Conservation (phyloP, 768 basidiomycete species). For the Tulasnella calospora region DNA sequence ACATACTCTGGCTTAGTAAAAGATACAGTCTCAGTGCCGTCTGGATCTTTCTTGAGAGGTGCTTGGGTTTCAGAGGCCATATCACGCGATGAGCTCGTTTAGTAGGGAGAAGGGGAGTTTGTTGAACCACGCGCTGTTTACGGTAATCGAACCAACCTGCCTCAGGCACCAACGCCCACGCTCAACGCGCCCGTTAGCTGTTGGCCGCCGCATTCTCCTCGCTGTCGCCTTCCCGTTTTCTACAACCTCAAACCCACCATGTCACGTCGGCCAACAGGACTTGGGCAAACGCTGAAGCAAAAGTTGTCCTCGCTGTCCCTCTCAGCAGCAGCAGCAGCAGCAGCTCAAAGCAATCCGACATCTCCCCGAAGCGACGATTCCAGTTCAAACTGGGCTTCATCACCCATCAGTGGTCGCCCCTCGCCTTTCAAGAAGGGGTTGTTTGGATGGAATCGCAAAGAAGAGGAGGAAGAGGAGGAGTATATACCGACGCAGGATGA, state of each 20-base stretch:
- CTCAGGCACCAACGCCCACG: constrained; percentile 4
- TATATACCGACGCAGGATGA: constrained; percentile 29
- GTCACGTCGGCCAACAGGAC: constrained; percentile 3
- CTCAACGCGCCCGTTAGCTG: neutral
- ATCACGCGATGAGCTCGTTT: neutral
- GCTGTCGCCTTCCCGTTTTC: neutral
- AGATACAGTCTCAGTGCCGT: neutral
- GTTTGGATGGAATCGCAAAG: constrained; percentile 11
- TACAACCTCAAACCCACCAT: neutral
- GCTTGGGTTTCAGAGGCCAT: neutral
- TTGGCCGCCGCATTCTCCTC: neutral
- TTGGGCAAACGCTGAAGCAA: constrained; percentile 29
- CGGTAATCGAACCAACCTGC: neutral
- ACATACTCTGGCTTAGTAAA: neutral
- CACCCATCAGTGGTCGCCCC: neutral
- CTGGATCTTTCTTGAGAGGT: neutral
- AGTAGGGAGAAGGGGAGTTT: constrained; percentile 1
- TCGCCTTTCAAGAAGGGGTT: constrained; percentile 22
- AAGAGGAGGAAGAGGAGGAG: constrained; percentile 32
- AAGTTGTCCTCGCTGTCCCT: constrained; percentile 30
- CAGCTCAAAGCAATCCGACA: constrained; percentile 22
- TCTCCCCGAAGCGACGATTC: constrained; percentile 30
- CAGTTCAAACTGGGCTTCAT: constrained; percentile 2
- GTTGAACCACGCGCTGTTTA: constrained; percentile 1
- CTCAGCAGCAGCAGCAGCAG: constrained; percentile 24